These are phyloP conservation scores for Hanseniaspora jakobsenii DNA, from an alignment of 805 yeast species.

Conservation along the genomic window DNA sequence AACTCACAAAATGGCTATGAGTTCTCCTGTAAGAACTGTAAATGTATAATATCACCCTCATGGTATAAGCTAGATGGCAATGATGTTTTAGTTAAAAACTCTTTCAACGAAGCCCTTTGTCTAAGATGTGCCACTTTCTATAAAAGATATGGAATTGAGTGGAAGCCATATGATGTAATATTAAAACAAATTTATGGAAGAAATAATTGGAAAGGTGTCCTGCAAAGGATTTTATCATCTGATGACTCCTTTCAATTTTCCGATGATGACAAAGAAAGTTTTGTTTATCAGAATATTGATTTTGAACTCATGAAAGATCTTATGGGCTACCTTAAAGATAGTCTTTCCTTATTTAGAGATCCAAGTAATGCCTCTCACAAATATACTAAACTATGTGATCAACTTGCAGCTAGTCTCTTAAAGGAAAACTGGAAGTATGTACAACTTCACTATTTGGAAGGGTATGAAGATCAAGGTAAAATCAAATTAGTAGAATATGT, in stretches of 20 bases:
- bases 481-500: neutral
- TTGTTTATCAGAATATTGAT: constrained; percentile 2
- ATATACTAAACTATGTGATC: neutral
- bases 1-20: constrained; percentile 48
- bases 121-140: constrained; percentile 78
- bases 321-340: constrained; percentile 1
- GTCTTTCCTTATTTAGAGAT: neutral
- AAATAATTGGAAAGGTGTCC: constrained; percentile 15
- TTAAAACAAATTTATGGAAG: constrained; percentile 33
- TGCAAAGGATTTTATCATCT: constrained; percentile 15
- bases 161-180: constrained; percentile 72
- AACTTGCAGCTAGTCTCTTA: neutral
- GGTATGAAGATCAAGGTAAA: neutral
- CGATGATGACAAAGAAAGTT: too few relatives aligned
- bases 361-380: neutral
- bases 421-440: neutral
- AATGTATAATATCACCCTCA: constrained; percentile 29
- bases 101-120: constrained; percentile 48
- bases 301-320: neutral
- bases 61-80: constrained; percentile 26
- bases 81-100: neutral
- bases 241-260: constrained; percentile 15
- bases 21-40: constrained; percentile 64
- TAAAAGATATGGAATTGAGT: constrained; percentile 76
- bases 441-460: neutral